Evolutionary conservation across 1,284 basidiomycete species (phyloP).

Genomic region (Wallemia hederae): DNA sequence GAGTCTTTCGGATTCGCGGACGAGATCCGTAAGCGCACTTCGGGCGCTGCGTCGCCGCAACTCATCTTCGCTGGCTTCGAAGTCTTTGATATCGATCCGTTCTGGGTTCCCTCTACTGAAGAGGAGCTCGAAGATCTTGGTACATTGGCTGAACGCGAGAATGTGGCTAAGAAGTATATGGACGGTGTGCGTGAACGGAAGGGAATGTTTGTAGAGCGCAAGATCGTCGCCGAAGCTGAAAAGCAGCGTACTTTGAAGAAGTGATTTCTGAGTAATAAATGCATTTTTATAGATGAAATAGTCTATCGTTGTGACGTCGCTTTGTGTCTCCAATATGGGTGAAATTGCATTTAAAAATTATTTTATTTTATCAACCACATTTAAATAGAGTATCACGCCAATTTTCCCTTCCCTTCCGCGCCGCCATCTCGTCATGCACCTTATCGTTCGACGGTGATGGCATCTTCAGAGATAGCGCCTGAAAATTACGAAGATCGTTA

Average conservation of each 20-base stretch:
- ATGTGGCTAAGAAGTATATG: constrained; percentile 84
- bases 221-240: constrained; percentile 77
- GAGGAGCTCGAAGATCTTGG: constrained; percentile 94
- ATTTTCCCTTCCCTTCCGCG: no score
- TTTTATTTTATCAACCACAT: not conserved
- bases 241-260: constrained; percentile 88
- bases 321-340: no score
- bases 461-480: not conserved
- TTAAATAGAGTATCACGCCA: not conserved
- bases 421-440: not conserved
- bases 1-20: constrained; percentile 95
- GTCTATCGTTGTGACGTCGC: no score
- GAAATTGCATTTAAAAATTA: not conserved
- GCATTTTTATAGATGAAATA: constrained; percentile 1
- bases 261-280: constrained; percentile 12
- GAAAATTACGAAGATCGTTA: not conserved
- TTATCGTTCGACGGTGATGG: not conserved
- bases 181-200: constrained; percentile 70
- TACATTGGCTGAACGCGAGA: constrained; percentile 74
- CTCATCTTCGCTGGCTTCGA: constrained; percentile 76
- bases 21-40: constrained; percentile 85
- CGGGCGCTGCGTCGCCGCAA: constrained; percentile 85
- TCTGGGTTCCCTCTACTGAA: constrained; percentile 95
- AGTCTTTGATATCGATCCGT: constrained; percentile 71
- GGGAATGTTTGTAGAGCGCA: constrained; percentile 78